A percentile compares a stretch with the other conserved stretches of the same genome.
These are phyloP conservation scores for Sphaerulina musiva DNA, from an alignment of 2,329 filamentous ascomycete species.

Conservation along the genomic window DNA sequence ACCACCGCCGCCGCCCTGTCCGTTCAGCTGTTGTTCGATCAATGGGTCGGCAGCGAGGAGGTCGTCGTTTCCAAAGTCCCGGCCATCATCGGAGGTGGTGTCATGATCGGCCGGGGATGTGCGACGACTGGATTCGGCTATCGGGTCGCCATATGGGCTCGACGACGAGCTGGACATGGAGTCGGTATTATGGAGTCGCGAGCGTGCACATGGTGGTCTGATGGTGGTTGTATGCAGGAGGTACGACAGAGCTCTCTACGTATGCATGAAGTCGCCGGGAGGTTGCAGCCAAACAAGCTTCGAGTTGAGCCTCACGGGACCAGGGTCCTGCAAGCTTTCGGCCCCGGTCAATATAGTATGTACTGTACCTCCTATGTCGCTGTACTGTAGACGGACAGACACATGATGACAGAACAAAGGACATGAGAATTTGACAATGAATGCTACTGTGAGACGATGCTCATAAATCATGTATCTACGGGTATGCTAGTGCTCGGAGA, in stretches of 20 bases:
- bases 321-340: background rate
- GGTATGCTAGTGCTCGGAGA: too few species aligned
- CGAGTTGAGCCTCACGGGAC: background rate
- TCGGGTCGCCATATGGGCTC: slow-evolving; percentile 27
- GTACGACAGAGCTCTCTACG: too few species aligned
- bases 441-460: too few species aligned
- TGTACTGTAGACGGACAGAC: slow-evolving; percentile 31
- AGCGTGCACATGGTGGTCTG: background rate
- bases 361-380: too few species aligned
- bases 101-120: slow-evolving; percentile 32
- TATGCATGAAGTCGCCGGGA: too few species aligned
- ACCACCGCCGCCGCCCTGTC: slow-evolving; percentile 32
- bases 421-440: too few species aligned
- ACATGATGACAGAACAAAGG: slow-evolving; percentile 27
- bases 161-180: slow-evolving; percentile 35
- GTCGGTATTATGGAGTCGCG: slow-evolving; percentile 23
- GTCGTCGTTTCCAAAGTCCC: slow-evolving; percentile 44
- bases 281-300: background rate
- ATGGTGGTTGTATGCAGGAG: too few species aligned
- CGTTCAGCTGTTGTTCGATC: slow-evolving; percentile 37
- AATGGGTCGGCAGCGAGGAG: slow-evolving; percentile 27
- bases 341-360: background rate
- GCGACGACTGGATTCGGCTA: slow-evolving; percentile 42
- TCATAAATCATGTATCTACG: too few species aligned
- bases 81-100: slow-evolving; percentile 28